Conservation (phyloP, 2,329 filamentous ascomycete genomes). For the Calonectria multiphialidica region DNA sequence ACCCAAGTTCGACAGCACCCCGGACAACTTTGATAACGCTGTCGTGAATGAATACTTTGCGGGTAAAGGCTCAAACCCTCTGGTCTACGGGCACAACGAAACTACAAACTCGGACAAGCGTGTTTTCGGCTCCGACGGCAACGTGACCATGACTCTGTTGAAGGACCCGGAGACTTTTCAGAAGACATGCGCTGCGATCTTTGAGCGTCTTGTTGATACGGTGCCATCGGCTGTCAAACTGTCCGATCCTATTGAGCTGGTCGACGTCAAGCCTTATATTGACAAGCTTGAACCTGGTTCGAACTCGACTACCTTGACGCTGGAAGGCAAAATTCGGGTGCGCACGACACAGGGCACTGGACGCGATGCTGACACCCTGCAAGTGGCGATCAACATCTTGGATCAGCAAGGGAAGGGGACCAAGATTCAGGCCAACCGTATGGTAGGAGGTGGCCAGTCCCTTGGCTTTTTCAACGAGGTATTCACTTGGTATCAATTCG, state of each 20-base stretch:
- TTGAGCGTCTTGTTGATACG: conserved; percentile 12
- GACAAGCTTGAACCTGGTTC: conserved; percentile 1
- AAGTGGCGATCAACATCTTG: background rate
- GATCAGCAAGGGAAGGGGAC: background rate
- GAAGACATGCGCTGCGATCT: conserved; percentile 7
- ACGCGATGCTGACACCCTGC: conserved; percentile 4
- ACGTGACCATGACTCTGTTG: background rate
- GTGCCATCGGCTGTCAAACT: background rate
- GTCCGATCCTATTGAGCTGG: conserved; percentile 2
- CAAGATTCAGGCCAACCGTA: background rate
- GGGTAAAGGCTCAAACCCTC: background rate
- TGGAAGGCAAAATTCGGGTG: conserved; percentile 11
- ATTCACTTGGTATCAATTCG: conserved; percentile 12
- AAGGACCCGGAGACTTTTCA: conserved; percentile 3
- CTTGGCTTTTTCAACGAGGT: conserved; percentile 16
- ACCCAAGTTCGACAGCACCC: conserved; percentile 5
- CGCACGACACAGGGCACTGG: conserved; percentile 1
- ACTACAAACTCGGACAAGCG: conserved; percentile 9
- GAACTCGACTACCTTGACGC: background rate
- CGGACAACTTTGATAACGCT: background rate
- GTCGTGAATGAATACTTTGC: conserved; percentile 3
- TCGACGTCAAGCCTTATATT: conserved; percentile 17
- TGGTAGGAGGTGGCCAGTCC: conserved; percentile 12
- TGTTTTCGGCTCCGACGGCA: conserved; percentile 4
- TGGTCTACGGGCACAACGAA: background rate